A percentile compares a stretch with the other conserved stretches of the same genome.
These are phyloP conservation scores for Aristolochia californica DNA, from an alignment of 164 flowering plant species.

Conservation along the genomic window DNA sequence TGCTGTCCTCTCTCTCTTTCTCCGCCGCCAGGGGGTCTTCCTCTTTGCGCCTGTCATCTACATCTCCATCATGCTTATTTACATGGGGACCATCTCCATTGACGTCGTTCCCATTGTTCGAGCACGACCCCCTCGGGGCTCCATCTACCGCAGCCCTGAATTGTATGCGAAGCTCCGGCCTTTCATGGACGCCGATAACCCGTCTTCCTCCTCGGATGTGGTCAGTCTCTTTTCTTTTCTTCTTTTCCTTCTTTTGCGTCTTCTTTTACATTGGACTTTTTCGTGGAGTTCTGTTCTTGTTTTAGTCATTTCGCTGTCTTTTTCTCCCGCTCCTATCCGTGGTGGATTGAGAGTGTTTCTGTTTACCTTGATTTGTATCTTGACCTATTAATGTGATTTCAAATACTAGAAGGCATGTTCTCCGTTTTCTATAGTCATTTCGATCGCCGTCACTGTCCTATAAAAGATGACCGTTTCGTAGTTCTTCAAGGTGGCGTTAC, in stretches of 20 bases:
- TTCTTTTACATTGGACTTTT: background rate
- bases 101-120: conserved; percentile 42
- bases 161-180: conserved; percentile 45
- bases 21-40: conserved; percentile 74
- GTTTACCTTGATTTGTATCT: too few relatives aligned
- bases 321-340: background rate
- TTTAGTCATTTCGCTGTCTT: background rate
- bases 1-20: conserved; percentile 51
- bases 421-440: too few relatives aligned
- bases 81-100: conserved; percentile 66
- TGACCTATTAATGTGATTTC: too few relatives aligned
- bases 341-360: background rate
- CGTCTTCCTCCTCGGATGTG: conserved; percentile 33
- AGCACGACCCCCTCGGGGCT: conserved; percentile 47
- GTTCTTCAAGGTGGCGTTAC: too few relatives aligned
- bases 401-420: too few relatives aligned
- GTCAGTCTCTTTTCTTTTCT: conserved; percentile 21
- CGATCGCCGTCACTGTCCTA: too few relatives aligned
- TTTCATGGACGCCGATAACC: conserved; percentile 60
- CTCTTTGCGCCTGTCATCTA: conserved; percentile 73
- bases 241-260: background rate
- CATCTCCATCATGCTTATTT: conserved; percentile 70
- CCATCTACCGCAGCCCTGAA: conserved; percentile 65
- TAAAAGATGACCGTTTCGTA: too few relatives aligned
- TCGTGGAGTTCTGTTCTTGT: background rate